Percentiles rank a stretch among this genome's conserved stretches.
Conservation (phyloP, 768 basidiomycete genomes). For the Tricholoma furcatifolium region DNA sequence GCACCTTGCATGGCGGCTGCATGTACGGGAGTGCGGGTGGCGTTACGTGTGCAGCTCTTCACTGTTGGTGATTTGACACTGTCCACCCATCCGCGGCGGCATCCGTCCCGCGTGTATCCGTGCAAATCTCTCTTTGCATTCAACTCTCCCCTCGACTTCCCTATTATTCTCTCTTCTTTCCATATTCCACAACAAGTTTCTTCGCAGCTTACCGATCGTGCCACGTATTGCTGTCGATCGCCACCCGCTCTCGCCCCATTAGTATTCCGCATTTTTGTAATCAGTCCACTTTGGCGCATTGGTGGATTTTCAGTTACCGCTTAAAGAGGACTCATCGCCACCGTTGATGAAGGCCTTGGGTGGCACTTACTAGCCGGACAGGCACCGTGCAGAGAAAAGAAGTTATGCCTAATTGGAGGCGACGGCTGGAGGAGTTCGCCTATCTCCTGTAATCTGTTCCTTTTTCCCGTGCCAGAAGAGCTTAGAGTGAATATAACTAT, state of each 20-base stretch:
- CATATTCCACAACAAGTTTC: background rate
- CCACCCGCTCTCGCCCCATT: slow-evolving; percentile 5
- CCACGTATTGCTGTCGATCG: slow-evolving; percentile 11
- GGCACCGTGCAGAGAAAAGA: background rate
- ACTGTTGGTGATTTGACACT: background rate
- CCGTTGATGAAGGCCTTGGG: background rate
- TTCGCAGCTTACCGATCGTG: slow-evolving; percentile 2
- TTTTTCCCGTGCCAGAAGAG: slow-evolving; percentile 3
- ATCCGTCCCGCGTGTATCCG: slow-evolving; percentile 1
- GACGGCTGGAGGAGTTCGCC: background rate
- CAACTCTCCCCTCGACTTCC: background rate
- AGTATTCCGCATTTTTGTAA: background rate
- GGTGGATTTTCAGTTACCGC: slow-evolving; percentile 4
- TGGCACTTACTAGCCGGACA: background rate
- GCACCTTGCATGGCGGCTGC: background rate
- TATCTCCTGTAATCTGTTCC: background rate
- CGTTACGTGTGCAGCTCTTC: slow-evolving; percentile 8
- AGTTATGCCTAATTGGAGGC: background rate
- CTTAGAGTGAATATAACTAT: slow-evolving; percentile 7
- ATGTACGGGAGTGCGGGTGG: background rate
- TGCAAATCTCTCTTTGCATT: background rate
- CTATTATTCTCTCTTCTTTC: slow-evolving; percentile 1
- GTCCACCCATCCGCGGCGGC: slow-evolving; percentile 1
- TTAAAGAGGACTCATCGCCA: background rate
- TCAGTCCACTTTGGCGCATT: background rate